These are phyloP conservation scores for Tulasnella sp. DNA, from an alignment of 768 basidiomycete genomes.

Conservation along the genomic window DNA sequence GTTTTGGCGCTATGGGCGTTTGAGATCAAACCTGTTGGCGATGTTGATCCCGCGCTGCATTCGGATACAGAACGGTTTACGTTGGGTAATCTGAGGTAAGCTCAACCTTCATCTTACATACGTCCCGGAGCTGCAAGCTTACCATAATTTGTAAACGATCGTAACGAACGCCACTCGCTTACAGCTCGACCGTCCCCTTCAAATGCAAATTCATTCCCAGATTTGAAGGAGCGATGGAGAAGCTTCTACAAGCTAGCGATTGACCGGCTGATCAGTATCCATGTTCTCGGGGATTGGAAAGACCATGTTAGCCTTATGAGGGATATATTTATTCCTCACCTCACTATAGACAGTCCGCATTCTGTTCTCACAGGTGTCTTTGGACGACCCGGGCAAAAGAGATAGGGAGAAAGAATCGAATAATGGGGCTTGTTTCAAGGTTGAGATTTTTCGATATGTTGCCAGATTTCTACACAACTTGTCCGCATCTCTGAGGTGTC, in stretches of 20 bases:
- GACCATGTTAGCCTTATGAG: too few relatives aligned
- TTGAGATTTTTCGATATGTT: too few relatives aligned
- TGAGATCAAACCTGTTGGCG: not conserved
- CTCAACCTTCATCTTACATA: not conserved
- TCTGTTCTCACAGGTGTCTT: too few relatives aligned
- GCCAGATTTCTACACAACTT: too few relatives aligned
- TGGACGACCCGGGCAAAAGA: too few relatives aligned
- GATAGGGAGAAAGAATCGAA: too few relatives aligned
- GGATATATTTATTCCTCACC: too few relatives aligned
- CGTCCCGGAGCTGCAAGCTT: not conserved
- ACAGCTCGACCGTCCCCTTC: not conserved
- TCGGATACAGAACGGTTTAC: not conserved
- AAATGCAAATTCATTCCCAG: not conserved
- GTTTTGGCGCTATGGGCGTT: not conserved
- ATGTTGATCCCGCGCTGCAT: not conserved
- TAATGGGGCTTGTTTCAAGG: too few relatives aligned
- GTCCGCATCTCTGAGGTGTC: too few relatives aligned
- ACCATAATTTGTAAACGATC: not conserved
- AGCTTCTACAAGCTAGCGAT: not conserved
- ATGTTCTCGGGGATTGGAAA: not conserved
- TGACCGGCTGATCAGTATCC: not conserved
- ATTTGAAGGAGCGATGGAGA: not conserved
- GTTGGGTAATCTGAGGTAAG: not conserved
- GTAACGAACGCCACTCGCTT: not conserved
- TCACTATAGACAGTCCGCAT: too few relatives aligned